Percentiles rank a stretch among this genome's conserved stretches.
Conservation (phyloP, 768 basidiomycete genomes). For the Boletus subparvulus region DNA sequence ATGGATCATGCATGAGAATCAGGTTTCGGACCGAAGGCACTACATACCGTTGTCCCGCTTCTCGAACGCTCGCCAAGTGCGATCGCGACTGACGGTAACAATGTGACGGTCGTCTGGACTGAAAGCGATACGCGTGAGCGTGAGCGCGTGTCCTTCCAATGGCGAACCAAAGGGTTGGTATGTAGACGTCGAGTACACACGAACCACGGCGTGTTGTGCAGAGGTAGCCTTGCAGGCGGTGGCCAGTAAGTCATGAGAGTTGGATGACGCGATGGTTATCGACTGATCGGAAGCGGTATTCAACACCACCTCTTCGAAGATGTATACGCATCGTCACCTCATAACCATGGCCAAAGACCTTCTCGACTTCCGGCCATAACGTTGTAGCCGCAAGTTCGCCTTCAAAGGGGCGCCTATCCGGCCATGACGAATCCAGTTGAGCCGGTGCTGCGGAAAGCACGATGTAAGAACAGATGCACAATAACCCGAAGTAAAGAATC, state of each 20-base stretch:
- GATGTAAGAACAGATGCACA: neutral
- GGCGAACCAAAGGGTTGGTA: constrained; percentile 74
- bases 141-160: constrained; percentile 80
- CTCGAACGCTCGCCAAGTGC: constrained; percentile 86
- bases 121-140: constrained; percentile 88
- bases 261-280: constrained; percentile 76
- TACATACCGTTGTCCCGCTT: constrained; percentile 42
- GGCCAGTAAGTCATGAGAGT: constrained; percentile 66
- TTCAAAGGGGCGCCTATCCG: constrained; percentile 68
- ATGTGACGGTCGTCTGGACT: constrained; percentile 80
- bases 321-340: constrained; percentile 53
- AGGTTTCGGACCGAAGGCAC: neutral
- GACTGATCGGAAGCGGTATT: constrained; percentile 47
- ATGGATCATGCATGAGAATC: neutral
- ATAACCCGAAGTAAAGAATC: neutral
- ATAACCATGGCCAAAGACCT: constrained; percentile 97
- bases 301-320: neutral
- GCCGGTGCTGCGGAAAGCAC: constrained; percentile 11
- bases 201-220: constrained; percentile 85
- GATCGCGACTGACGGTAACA: constrained; percentile 86
- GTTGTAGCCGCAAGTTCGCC: constrained; percentile 86
- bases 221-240: constrained; percentile 90
- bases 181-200: constrained; percentile 70
- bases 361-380: constrained; percentile 96
- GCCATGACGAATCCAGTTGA: constrained; percentile 15